Base-by-base conservation (phyloP, 2,329 filamentous ascomycete species). In the Magnaporthales sp. region DNA sequence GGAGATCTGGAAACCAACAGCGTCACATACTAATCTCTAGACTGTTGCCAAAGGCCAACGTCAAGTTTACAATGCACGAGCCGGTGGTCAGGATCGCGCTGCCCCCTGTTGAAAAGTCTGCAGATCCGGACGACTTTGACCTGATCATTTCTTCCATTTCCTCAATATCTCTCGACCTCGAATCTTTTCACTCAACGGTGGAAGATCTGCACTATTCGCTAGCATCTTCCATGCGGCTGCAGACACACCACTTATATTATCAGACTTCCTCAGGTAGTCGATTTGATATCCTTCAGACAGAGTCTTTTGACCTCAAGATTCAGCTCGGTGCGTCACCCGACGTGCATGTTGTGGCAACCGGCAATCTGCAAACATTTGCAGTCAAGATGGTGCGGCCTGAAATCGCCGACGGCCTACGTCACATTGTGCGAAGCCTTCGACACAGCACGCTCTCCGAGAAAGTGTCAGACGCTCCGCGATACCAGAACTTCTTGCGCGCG, bases 21-120 rank as follows among this genome's bases (percentile, higher is more conserved):
- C 83, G 81, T 56, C 85, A 93, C 71, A 84, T 87, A 66, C 80
- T 99, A 38, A 90, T 99, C 31, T 97, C 94, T 15, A 88, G 92
- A n/a, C 84, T 98, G 3, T 81, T 99, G 9, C 95, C 95, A 1
- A 98, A 98, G 79, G 91, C 94, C 0, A 96, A 86, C 73, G 90
- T 98, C 76, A 99, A 98, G 74, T 88, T 98, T 56, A 97, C 95
- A 0, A 91, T 99, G 78, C 95, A 99, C 73, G 95, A 99, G 75
- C 95, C 95, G 1, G 96, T 99, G 19, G 76, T 98, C 69, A 89
- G 96, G 71, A 93, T 99, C 70, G 88, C 93, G 8, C 81, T 99
- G 4, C 93, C 93, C 5, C 89, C 94, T 0, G 86, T 95, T 69
- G 86, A 90, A 68, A 83, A 84, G 66, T 80, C 80, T 2, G 80